Evolutionary conservation across 1,139 yeast genomes (phyloP), one percentile per base, ranked within the genome.

Genomic region (Protomyces inundatus): DNA sequence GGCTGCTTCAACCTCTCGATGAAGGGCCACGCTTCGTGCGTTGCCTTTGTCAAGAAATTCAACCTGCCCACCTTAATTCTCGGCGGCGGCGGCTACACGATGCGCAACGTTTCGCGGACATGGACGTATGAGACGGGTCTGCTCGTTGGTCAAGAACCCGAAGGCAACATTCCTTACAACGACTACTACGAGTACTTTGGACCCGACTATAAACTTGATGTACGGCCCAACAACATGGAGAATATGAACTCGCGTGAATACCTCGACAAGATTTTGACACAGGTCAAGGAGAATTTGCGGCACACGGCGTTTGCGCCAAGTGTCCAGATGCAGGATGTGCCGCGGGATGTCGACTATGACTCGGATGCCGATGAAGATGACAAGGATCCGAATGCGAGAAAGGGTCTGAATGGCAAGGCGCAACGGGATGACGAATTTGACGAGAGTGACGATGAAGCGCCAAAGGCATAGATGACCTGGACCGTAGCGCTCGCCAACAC

Each of bases 21-120:
- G 86, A 81, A 82, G 68, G 98, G 97, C 3, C 98, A 93, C 73
- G 98, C 97, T 61, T 91, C 90, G 76, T 93, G 98, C 79, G 95
- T 91, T 63, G 87, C 87, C 73, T 93, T 81, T 74, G 90, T 91
- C 69, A 90, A 90, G 75, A 83, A 89, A 45, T 89, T 91, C 74
- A 90, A 90, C 65, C 79, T 90, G 64, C 98, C 98, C 12, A 82
- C 90, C 80, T 81, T 93, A 80, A 95, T 91, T 30, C 82, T 93
- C 30, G 98, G 98, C 53, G 98, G 98, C 62, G 98, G 98, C 71
- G 98, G 98, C 39, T 93, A 93, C 76, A 93, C 98, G 16, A 93
- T 93, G 88, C 82, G 98, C 75, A 93, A 93, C 74, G 98, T 93
- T 55, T 90, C 97, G 40, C 81, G 98, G 71, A 86, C 97, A 6